These are phyloP conservation scores for Coemansia sp. DNA, from an alignment of 192 early-diverging fungal genomes.

Conservation along the genomic window DNA sequence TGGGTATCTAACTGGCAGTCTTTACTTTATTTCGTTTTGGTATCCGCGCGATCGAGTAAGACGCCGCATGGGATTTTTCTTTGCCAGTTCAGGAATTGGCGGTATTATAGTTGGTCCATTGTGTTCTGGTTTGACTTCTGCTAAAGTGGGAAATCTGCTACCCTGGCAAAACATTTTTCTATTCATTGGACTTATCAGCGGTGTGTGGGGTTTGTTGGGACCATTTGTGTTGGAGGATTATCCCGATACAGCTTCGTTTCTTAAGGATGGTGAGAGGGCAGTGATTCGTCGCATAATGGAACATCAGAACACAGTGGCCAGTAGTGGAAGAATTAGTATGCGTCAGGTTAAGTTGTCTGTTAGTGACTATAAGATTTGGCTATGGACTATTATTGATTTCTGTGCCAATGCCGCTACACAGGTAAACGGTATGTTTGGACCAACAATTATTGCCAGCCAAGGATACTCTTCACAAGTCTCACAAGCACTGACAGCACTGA, in stretches of 20 bases:
- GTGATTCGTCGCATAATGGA: conserved; percentile 32
- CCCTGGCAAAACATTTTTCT: conserved; percentile 45
- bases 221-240: conserved; percentile 36
- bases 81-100: conserved; percentile 39
- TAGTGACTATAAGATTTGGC: conserved; percentile 34
- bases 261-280: conserved; percentile 25
- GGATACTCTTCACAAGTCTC: conserved; percentile 39
- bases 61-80: conserved; percentile 47
- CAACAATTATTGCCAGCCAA: conserved; percentile 44
- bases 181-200: conserved; percentile 23
- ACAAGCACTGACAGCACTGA: conserved; percentile 34
- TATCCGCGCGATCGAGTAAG: conserved; percentile 41
- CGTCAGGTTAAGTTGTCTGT: conserved; percentile 28
- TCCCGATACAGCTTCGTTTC: conserved; percentile 39
- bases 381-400: conserved; percentile 47
- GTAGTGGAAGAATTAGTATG: conserved; percentile 20
- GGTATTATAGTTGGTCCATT: conserved; percentile 44
- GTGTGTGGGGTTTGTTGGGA: conserved; percentile 36
- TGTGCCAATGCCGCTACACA: conserved; percentile 47
- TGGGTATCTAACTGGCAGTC: conserved; percentile 43
- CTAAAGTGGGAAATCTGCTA: conserved; percentile 3
- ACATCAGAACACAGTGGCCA: conserved; percentile 42
- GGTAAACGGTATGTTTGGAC: conserved; percentile 54
- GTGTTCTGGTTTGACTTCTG: conserved; percentile 21
- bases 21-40: conserved; percentile 55